Percentiles rank a stretch among this genome's conserved stretches.
Evolutionary conservation across 2,329 filamentous ascomycete species (phyloP).

Genomic region (Penicillium digitatum): DNA sequence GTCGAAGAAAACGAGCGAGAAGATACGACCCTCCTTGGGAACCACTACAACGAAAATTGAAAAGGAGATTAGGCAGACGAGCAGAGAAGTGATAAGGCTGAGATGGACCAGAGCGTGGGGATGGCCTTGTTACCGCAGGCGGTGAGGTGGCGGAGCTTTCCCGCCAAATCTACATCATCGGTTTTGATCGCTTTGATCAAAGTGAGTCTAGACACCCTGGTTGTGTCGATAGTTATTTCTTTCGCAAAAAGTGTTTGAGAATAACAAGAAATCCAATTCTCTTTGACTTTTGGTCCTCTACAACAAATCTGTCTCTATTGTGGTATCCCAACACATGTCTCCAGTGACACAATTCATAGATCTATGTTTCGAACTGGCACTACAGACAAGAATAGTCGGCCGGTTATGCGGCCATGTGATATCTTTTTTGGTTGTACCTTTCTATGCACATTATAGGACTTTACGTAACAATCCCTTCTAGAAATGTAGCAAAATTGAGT

Average conservation of each 20-base stretch:
- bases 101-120: constrained; percentile 19
- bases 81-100: constrained; percentile 20
- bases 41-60: constrained; percentile 3
- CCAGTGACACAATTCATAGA: neutral
- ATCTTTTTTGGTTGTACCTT: no score
- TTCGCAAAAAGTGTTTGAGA: no score
- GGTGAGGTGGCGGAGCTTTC: constrained; percentile 19
- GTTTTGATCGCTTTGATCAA: neutral
- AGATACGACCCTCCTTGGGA: neutral
- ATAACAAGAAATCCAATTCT: neutral
- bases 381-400: neutral
- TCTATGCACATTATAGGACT: no score
- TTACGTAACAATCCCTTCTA: no score
- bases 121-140: constrained; percentile 21
- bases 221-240: neutral
- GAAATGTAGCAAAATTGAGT: no score
- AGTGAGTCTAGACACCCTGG: neutral
- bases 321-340: neutral
- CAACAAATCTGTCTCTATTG: neutral
- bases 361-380: neutral
- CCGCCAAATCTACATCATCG: constrained; percentile 12
- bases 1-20: neutral
- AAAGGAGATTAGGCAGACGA: constrained; percentile 17
- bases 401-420: no score
- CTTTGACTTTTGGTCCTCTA: no score